phyloP scores from a whole-genome alignment of 2,329 filamentous ascomycete genomes.

The Colletotrichum horii region DNA sequence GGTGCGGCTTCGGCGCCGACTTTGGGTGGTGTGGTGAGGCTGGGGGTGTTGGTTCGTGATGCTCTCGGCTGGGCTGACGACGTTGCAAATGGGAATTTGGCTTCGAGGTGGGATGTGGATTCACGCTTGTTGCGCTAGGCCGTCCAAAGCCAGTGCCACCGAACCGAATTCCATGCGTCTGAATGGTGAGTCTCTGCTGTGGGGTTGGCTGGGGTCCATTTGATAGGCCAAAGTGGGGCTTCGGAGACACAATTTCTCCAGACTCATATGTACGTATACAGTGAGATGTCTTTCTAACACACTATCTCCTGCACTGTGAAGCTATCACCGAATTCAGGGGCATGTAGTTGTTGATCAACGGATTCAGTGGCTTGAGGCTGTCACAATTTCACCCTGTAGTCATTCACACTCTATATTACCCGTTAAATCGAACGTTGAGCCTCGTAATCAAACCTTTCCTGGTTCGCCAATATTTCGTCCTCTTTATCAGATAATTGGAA shows the following conservation, averaged over 20 bases:
- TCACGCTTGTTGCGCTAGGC: neutral
- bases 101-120: slow-evolving; percentile 17
- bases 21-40: neutral
- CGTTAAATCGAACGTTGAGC: fast-evolving
- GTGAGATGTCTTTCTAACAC: no score
- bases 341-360: neutral
- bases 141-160: neutral
- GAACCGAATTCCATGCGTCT: neutral
- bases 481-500: neutral
- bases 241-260: slow-evolving; percentile 14
- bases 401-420: fast-evolving
- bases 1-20: slow-evolving; percentile 24
- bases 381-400: fast-evolving
- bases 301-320: fast-evolving
- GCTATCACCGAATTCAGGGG: neutral
- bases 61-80: slow-evolving; percentile 6
- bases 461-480: neutral
- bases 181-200: neutral
- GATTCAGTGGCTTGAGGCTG: neutral
- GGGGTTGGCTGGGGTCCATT: neutral
- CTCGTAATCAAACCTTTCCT: fast-evolving
- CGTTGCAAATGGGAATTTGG: slow-evolving; percentile 23
- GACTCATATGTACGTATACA: neutral
- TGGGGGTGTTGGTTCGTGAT: slow-evolving; percentile 5
- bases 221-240: neutral